These are phyloP conservation scores for Neofusicoccum cordaticola DNA, from an alignment of 2,329 filamentous ascomycete genomes.

Conservation along the genomic window DNA sequence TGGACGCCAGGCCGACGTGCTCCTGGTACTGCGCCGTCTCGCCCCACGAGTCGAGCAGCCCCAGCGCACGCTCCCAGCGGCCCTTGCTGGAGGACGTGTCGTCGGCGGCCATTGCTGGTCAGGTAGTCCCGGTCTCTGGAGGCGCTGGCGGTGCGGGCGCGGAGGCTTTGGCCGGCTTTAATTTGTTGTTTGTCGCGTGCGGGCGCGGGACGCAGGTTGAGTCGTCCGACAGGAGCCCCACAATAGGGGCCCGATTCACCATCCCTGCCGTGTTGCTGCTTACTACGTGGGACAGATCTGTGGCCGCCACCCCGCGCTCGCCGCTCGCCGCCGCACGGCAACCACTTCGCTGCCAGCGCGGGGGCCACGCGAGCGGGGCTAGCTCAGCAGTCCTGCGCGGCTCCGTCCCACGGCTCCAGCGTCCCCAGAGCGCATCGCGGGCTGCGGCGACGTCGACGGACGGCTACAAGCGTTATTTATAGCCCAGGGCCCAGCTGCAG, in stretches of 20 bases:
- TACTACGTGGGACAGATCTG: neutral
- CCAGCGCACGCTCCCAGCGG: slow-evolving; percentile 11
- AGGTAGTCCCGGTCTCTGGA: neutral
- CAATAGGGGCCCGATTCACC: neutral
- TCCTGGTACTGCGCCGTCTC: neutral
- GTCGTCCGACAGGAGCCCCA: neutral
- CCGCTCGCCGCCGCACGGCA: neutral
- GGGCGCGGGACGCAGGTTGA: neutral
- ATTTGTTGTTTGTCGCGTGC: slow-evolving; percentile 9
- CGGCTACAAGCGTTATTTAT: neutral
- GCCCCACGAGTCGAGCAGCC: slow-evolving; percentile 4
- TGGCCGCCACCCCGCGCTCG: neutral
- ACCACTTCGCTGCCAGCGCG: neutral
- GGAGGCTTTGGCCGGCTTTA: neutral
- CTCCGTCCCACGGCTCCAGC: too few relatives aligned
- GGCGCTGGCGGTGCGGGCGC: slow-evolving; percentile 1
- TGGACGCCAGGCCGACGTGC: neutral
- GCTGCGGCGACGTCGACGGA: neutral
- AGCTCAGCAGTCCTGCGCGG: too few relatives aligned
- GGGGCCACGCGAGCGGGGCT: too few relatives aligned
- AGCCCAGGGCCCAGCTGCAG: neutral
- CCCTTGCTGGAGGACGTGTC: slow-evolving; percentile 4
- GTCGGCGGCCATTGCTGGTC: slow-evolving; percentile 1
- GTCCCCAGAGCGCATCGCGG: too few relatives aligned
- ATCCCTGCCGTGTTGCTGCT: neutral